Evolutionary conservation across 2,329 filamentous ascomycete genomes (phyloP).

Genomic region (Exophiala mesophila): DNA sequence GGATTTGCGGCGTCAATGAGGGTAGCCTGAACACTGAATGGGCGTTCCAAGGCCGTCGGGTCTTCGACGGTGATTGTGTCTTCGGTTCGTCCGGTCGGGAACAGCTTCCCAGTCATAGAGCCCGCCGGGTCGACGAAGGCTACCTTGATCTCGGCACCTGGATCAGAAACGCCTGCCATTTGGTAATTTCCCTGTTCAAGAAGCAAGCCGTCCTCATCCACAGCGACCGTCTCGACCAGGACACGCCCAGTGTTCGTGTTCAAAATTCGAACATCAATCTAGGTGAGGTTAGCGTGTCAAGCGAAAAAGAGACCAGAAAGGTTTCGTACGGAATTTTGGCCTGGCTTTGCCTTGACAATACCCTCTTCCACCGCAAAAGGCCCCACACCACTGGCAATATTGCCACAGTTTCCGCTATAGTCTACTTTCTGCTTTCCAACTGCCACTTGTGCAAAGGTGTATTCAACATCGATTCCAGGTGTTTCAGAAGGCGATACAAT

Average conservation of each 20-base stretch:
- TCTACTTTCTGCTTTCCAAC: conserved; percentile 58
- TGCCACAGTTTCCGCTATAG: conserved; percentile 66
- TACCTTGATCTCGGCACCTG: conserved; percentile 52
- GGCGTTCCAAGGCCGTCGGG: conserved; percentile 29
- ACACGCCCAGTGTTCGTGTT: conserved; percentile 68
- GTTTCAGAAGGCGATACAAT: conserved; percentile 52
- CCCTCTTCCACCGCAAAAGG: conserved; percentile 49
- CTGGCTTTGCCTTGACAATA: neutral
- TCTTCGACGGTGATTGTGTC: conserved; percentile 41
- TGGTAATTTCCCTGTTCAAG: conserved; percentile 47
- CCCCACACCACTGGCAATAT: conserved; percentile 64
- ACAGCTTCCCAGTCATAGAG: conserved; percentile 56
- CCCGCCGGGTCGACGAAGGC: conserved; percentile 60
- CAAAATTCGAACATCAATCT: conserved; percentile 49
- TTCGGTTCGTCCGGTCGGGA: conserved; percentile 54
- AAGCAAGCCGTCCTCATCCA: conserved; percentile 47
- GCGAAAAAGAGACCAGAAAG: too few species aligned
- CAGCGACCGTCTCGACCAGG: conserved; percentile 53
- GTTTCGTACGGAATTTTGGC: neutral
- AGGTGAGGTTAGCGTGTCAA: neutral
- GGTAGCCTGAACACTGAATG: conserved; percentile 41
- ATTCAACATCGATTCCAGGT: conserved; percentile 57
- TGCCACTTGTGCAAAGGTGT: conserved; percentile 65
- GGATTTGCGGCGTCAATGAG: conserved; percentile 62
- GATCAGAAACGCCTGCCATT: conserved; percentile 61